These are phyloP conservation scores for Pseudogymnoascus sp. DNA, from an alignment of 2,329 filamentous ascomycete genomes.

Conservation along the genomic window DNA sequence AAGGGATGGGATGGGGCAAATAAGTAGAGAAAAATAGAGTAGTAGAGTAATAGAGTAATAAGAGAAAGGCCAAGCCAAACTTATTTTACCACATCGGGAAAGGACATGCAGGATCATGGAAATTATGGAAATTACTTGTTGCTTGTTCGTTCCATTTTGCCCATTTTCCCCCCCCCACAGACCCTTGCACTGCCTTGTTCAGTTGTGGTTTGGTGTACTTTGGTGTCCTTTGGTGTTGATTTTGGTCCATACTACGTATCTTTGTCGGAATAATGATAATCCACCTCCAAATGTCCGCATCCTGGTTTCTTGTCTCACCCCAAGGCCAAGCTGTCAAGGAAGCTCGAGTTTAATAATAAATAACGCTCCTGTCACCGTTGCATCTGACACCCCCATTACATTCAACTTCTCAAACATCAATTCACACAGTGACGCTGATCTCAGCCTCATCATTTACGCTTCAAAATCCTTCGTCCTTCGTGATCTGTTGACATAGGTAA, in stretches of 20 bases:
- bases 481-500: slow-evolving; percentile 9
- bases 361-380: slow-evolving; percentile 1
- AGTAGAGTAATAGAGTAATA: not conserved
- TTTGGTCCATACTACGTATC: not conserved
- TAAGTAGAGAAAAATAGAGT: not conserved
- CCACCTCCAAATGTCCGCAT: slow-evolving; percentile 6
- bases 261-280: slow-evolving; percentile 1
- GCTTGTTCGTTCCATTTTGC: not conserved
- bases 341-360: slow-evolving; percentile 11
- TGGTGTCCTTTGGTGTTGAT: not conserved
- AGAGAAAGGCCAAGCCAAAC: not conserved
- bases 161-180: not conserved
- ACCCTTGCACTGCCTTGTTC: slow-evolving; percentile 6
- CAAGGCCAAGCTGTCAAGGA: slow-evolving; percentile 10
- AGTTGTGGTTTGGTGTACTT: not conserved
- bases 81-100: not conserved
- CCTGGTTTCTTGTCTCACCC: slow-evolving; percentile 9
- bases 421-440: not conserved
- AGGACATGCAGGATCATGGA: not conserved
- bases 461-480: slow-evolving; percentile 9
- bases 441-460: slow-evolving; percentile 8
- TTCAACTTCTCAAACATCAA: slow-evolving; percentile 1
- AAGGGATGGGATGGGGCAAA: not conserved
- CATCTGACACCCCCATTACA: not conserved
- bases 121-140: slow-evolving; percentile 6